Evolutionary conservation across 768 basidiomycete genomes (phyloP).

Genomic region (Fomitopsis serialis): DNA sequence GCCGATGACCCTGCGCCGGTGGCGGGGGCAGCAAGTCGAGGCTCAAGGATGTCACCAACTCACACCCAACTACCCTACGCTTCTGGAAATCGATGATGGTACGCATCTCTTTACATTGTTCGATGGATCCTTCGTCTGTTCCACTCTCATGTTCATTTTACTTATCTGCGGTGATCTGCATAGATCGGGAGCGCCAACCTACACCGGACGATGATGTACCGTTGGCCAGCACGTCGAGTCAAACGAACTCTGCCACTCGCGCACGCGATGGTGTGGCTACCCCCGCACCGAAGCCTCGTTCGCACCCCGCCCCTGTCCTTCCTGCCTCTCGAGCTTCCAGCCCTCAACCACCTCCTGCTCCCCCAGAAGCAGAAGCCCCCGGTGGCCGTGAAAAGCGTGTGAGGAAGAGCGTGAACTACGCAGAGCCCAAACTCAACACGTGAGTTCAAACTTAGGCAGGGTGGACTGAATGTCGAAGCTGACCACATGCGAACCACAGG

Average conservation of each 20-base stretch:
- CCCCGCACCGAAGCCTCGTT: constrained; percentile 26
- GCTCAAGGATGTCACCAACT: constrained; percentile 64
- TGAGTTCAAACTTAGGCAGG: constrained; percentile 28
- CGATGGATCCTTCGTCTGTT: not conserved
- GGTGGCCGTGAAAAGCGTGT: constrained; percentile 47
- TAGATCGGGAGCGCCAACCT: constrained; percentile 32
- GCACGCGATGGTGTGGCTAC: constrained; percentile 35
- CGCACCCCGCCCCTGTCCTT: constrained; percentile 26
- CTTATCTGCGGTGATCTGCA: not conserved
- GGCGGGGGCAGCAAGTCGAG: constrained; percentile 38
- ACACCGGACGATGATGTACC: constrained; percentile 31
- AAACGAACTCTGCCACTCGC: constrained; percentile 7
- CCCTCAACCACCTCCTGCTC: constrained; percentile 27
- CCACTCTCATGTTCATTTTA: constrained; percentile 9
- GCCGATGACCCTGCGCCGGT: constrained; percentile 26
- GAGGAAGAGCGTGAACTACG: constrained; percentile 80
- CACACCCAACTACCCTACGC: constrained; percentile 35
- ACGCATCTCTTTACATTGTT: not conserved
- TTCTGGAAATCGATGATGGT: not conserved
- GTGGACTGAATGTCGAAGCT: not conserved
- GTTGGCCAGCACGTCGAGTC: constrained; percentile 29
- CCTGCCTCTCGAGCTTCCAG: constrained; percentile 43
- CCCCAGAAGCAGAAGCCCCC: constrained; percentile 23
- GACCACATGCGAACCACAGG: constrained; percentile 29
- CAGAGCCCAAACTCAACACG: constrained; percentile 88